These are phyloP conservation scores for Trichoderma breve DNA, from an alignment of 2,329 filamentous ascomycete genomes.

Conservation along the genomic window DNA sequence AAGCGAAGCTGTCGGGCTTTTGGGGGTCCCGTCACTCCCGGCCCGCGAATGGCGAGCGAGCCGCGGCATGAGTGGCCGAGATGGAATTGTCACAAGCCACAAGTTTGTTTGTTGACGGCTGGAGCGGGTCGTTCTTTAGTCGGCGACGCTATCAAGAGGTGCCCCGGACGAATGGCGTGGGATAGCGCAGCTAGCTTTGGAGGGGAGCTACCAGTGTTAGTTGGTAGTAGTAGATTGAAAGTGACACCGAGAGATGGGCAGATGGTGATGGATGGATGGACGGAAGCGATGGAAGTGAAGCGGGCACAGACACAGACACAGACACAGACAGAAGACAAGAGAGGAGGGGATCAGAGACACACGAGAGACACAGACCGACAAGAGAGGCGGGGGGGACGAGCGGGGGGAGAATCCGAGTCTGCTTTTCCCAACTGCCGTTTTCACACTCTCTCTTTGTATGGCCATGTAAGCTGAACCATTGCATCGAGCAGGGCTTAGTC, in stretches of 20 bases:
- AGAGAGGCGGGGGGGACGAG: background rate
- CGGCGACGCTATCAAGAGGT: background rate
- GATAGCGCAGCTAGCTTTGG: background rate
- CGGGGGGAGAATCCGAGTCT: background rate
- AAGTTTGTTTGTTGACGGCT: background rate
- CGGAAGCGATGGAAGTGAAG: background rate
- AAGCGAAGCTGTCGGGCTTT: background rate
- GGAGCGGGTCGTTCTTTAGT: background rate
- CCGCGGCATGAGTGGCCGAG: background rate
- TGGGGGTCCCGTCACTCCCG: conserved; percentile 13
- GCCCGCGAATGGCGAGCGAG: background rate
- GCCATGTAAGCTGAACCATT: background rate
- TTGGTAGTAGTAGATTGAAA: background rate
- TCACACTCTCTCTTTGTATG: background rate
- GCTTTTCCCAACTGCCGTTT: background rate
- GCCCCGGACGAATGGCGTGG: conserved; percentile 10
- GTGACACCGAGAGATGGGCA: background rate
- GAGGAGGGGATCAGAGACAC: background rate
- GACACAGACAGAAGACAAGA: background rate
- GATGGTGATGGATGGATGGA: background rate
- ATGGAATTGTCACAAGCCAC: background rate
- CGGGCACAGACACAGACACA: background rate
- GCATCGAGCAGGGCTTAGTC: background rate
- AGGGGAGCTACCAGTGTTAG: background rate
- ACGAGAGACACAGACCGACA: background rate